A percentile compares a stretch with the other conserved stretches of the same genome.
phyloP scores from a whole-genome alignment of 192 early-diverging fungal genomes.

The Entomortierella beljakovae region DNA sequence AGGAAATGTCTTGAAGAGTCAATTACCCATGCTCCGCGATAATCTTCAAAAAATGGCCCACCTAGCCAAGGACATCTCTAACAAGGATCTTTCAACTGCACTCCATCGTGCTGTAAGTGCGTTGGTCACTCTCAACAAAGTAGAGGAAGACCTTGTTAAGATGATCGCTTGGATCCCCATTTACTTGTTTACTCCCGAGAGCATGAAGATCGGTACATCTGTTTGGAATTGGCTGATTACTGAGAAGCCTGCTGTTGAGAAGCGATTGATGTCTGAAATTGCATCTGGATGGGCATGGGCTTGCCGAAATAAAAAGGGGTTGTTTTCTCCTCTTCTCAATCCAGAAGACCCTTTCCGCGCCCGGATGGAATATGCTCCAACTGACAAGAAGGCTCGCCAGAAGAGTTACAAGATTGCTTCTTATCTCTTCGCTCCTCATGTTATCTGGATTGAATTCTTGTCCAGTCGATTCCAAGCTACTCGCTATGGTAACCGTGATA shows the following conservation, averaged over 20 bases:
- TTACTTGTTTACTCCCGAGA: constrained; percentile 78
- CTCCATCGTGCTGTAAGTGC: constrained; percentile 68
- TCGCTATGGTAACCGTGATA: constrained; percentile 75
- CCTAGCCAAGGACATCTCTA: constrained; percentile 59
- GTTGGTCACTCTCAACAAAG: constrained; percentile 56
- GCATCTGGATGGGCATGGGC: constrained; percentile 87
- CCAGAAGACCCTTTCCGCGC: constrained; percentile 84
- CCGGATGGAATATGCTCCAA: constrained; percentile 94
- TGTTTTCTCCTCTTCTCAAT: constrained; percentile 75
- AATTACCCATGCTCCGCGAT: constrained; percentile 53
- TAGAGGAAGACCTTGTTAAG: constrained; percentile 82
- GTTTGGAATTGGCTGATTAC: constrained; percentile 94
- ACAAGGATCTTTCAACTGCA: constrained; percentile 60
- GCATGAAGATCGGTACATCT: constrained; percentile 84
- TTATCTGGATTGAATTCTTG: constrained; percentile 90
- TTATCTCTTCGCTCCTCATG: constrained; percentile 77
- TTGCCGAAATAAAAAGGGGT: constrained; percentile 79
- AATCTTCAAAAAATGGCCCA: constrained; percentile 52
- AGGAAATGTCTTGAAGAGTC: constrained; percentile 51
- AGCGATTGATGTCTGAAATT: constrained; percentile 87
- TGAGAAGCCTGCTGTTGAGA: constrained; percentile 76
- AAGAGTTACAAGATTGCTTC: constrained; percentile 71
- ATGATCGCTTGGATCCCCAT: constrained; percentile 91
- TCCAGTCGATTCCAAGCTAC: constrained; percentile 86
- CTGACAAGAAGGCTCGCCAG: constrained; percentile 79